Conservation (phyloP, 495 filamentous ascomycete genomes). For the Usnea hakonensis region DNA sequence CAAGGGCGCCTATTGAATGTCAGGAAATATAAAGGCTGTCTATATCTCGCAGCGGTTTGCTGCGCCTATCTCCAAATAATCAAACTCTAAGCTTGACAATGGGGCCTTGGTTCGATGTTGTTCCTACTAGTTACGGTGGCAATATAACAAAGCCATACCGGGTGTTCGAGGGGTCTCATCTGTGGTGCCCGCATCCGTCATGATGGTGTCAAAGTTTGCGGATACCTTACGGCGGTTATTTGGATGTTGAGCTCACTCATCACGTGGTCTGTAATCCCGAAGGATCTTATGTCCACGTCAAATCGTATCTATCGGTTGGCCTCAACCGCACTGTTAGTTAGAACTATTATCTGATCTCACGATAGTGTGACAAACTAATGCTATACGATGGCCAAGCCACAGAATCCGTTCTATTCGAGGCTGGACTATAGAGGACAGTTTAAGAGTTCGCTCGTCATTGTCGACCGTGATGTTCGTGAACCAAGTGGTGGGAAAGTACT, state of each 20-base stretch:
- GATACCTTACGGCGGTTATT: neutral
- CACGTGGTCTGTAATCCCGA: neutral
- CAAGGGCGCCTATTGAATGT: too few relatives aligned
- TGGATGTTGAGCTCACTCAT: neutral
- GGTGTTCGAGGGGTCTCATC: too few relatives aligned
- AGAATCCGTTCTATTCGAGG: neutral
- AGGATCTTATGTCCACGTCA: neutral
- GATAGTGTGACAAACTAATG: neutral
- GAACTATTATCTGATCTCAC: neutral
- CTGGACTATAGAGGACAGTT: neutral
- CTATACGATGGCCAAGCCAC: conserved; percentile 1
- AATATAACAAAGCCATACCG: too few relatives aligned
- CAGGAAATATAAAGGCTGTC: too few relatives aligned
- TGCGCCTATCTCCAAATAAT: too few relatives aligned
- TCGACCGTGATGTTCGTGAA: neutral
- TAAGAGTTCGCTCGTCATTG: conserved; percentile 2
- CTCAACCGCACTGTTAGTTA: neutral
- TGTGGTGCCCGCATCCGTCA: too few relatives aligned
- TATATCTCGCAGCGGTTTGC: too few relatives aligned
- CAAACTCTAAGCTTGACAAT: too few relatives aligned
- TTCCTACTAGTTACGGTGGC: too few relatives aligned
- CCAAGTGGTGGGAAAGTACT: neutral
- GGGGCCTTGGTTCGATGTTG: too few relatives aligned
- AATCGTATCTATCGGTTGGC: conserved; percentile 4
- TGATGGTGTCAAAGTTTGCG: too few relatives aligned